Base-by-base conservation (phyloP, 1,284 basidiomycete species). In the Sanguinoderma infundibulare region DNA sequence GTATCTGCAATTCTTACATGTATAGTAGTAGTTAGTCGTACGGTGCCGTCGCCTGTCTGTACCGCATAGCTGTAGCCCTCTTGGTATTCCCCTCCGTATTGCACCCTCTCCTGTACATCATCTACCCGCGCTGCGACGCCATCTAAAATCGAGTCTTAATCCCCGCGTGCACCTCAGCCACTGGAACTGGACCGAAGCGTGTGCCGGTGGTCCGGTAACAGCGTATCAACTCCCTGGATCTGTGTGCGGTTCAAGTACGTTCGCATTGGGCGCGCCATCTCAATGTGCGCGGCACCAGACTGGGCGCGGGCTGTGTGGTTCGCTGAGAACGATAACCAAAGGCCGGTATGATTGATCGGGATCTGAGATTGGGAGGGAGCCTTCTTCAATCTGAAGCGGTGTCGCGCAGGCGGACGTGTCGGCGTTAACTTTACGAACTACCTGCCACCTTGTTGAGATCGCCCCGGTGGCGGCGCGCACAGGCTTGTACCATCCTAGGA, bases 61-160 rank as follows among this genome's bases (percentile, higher is more conserved):
- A 66, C 60, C 47, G 55, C 62, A 62, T 66, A 66, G 65, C 62
- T 66, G 65, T 66, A 66, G 65, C 65, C n/a, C n/a, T n/a, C n/a
- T 60, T 60, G 55, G 49, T 35, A 50, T 49, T 32, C 28, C 32
- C 20, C 10, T 35, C 32, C 34, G 30, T 50, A 32, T 49, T 15
- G 17, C 14, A 36, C 30, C 32, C 49, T 51, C 49, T n/a, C 42
- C 30, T 44, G 42, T 46, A 46, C 42, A 44, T 26, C 39, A 17
- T 40, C 12, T 46, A 46, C 42, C 24, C 42, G n/a, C n/a, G n/a
- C n/a, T n/a, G n/a, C n/a, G n/a, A 40, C 39, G n/a, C 39, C 26
- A 26, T 9, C 24, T 6, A 26, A 46, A 28, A 46, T 46, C 9
- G 20, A 46, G 9, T 20, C 20, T 34, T 10, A n/a, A 15, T 34